Evolutionary conservation across 352 stramenopile genomes (phyloP).

Genomic region (Phytophthora idaei): DNA sequence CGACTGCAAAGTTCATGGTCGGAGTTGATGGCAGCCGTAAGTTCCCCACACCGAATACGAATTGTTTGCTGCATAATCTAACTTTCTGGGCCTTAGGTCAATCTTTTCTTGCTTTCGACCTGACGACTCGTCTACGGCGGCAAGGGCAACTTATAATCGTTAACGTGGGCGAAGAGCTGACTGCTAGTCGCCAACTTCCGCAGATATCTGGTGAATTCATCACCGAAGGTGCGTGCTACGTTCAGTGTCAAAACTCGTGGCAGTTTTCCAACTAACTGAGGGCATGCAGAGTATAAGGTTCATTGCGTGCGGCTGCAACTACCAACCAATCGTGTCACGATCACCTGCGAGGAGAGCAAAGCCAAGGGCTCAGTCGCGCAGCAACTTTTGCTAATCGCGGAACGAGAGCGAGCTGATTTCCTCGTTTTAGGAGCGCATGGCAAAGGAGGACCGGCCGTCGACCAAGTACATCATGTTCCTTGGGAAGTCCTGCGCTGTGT

Average conservation of each 20-base stretch:
- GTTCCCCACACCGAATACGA: constrained; percentile 1
- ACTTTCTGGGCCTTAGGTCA: constrained; percentile 39
- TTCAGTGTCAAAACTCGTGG: not conserved
- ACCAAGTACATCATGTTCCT: constrained; percentile 65
- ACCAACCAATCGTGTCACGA: constrained; percentile 44
- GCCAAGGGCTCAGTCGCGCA: constrained; percentile 33
- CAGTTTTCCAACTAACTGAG: not conserved
- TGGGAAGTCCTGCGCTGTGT: constrained; percentile 45
- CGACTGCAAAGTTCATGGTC: constrained; percentile 55
- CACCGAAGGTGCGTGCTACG: constrained; percentile 38
- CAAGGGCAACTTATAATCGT: constrained; percentile 53
- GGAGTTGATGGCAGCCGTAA: constrained; percentile 75
- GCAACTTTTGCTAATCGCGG: constrained; percentile 42
- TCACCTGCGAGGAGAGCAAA: constrained; percentile 36
- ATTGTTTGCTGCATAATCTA: not conserved
- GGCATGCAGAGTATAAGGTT: constrained; percentile 53
- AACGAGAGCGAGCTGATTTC: constrained; percentile 43
- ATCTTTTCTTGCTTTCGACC: constrained; percentile 65
- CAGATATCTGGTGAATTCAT: constrained; percentile 69
- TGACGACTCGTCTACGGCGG: constrained; percentile 48
- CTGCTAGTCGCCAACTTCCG: constrained; percentile 55
- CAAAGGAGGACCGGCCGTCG: constrained; percentile 60
- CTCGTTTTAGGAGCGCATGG: constrained; percentile 62
- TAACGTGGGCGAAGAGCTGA: constrained; percentile 54
- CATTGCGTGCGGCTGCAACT: constrained; percentile 51